A percentile compares a stretch with the other conserved stretches of the same genome.
Evolutionary conservation across 2,329 filamentous ascomycete species (phyloP).

Genomic region (Dactylonectria macrodidyma): DNA sequence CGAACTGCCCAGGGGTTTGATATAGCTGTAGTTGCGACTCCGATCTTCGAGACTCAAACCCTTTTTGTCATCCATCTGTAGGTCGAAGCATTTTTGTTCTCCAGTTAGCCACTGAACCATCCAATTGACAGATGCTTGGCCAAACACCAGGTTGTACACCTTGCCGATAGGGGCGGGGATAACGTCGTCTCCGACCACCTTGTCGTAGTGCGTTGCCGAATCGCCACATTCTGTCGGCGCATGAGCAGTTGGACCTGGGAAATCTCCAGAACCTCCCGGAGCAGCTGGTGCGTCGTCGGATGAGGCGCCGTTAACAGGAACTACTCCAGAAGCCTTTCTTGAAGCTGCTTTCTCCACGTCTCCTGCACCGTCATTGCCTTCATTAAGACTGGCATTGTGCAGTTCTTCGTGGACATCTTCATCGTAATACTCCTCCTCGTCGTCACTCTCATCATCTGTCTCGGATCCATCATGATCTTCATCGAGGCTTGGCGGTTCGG

Average conservation of each 20-base stretch:
- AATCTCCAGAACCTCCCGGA: constrained; percentile 70
- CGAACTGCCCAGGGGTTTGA: constrained; percentile 87
- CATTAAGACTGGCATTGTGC: constrained; percentile 77
- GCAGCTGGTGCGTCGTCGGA: constrained; percentile 64
- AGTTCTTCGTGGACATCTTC: constrained; percentile 85
- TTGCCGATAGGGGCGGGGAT: constrained; percentile 92
- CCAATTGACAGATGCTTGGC: constrained; percentile 82
- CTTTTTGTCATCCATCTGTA: constrained; percentile 88
- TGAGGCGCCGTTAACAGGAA: constrained; percentile 59
- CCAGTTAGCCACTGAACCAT: constrained; percentile 89
- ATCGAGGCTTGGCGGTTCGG: constrained; percentile 54
- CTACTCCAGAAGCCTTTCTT: constrained; percentile 79
- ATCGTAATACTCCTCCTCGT: constrained; percentile 72
- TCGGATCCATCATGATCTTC: constrained; percentile 68
- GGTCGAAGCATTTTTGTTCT: constrained; percentile 91
- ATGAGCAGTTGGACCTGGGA: constrained; percentile 88
- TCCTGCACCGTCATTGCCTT: constrained; percentile 59
- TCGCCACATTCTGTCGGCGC: constrained; percentile 90
- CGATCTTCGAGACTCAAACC: constrained; percentile 83
- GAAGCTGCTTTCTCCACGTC: constrained; percentile 74
- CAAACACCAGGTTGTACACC: constrained; percentile 91
- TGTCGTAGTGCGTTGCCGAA: constrained; percentile 84
- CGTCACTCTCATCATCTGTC: constrained; percentile 76
- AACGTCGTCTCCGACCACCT: constrained; percentile 85
- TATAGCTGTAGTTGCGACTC: constrained; percentile 84